Percentiles rank a stretch among this genome's conserved stretches.
Conservation (phyloP, 1,139 yeast species). For the Candida freyschussii region DNA sequence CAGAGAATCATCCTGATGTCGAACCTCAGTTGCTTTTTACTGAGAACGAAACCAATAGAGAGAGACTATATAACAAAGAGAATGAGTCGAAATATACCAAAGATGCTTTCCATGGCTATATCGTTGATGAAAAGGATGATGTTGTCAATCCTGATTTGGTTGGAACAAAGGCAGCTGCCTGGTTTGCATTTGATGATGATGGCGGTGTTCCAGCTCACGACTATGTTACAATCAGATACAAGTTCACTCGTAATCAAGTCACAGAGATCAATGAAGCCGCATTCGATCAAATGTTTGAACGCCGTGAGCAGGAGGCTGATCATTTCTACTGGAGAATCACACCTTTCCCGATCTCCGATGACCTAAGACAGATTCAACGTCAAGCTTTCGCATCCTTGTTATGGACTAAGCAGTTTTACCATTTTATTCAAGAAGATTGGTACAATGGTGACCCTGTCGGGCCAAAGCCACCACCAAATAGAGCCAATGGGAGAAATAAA, state of each 20-base stretch:
- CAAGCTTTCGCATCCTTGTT: slow-evolving; percentile 93
- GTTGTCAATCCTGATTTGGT: slow-evolving; percentile 62
- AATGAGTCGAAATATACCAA: slow-evolving; percentile 60
- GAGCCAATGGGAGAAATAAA: slow-evolving; percentile 80
- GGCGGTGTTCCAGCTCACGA: slow-evolving; percentile 87
- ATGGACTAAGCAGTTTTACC: slow-evolving; percentile 94
- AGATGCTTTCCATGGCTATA: slow-evolving; percentile 87
- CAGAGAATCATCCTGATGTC: slow-evolving; percentile 56
- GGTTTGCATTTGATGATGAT: slow-evolving; percentile 71
- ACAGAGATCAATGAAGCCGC: slow-evolving; percentile 58
- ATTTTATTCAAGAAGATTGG: slow-evolving; percentile 87
- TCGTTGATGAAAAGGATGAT: slow-evolving; percentile 54
- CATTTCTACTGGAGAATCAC: slow-evolving; percentile 89
- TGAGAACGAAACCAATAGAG: slow-evolving; percentile 81
- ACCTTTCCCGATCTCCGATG: slow-evolving; percentile 82
- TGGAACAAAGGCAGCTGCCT: slow-evolving; percentile 80
- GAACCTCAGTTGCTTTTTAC: slow-evolving; percentile 78
- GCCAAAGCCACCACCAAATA: slow-evolving; percentile 68
- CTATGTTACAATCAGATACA: slow-evolving; percentile 82
- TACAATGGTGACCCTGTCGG: slow-evolving; percentile 81
- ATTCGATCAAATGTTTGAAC: slow-evolving; percentile 67
- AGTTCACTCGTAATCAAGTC: slow-evolving; percentile 44
- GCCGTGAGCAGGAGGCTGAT: slow-evolving; percentile 86
- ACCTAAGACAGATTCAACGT: slow-evolving; percentile 79
- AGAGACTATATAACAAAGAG: slow-evolving; percentile 59